A percentile compares a stretch with the other conserved stretches of the same genome.
phyloP scores from a whole-genome alignment of 2,329 filamentous ascomycete species.

The Raffaelea deltoideospora region DNA sequence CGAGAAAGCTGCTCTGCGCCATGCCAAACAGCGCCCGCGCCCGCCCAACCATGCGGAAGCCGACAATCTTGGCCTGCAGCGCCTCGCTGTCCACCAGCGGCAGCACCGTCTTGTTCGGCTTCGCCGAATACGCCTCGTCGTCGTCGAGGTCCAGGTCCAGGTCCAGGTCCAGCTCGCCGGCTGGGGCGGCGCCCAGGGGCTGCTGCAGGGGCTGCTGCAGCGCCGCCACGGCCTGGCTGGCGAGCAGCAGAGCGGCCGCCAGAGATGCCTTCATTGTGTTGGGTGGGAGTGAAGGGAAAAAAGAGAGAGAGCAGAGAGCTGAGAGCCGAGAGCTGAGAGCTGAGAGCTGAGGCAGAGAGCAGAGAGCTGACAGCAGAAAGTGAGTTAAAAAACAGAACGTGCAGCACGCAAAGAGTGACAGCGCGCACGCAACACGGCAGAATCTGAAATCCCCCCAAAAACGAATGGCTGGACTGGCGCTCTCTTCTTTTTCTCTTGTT shows the following conservation, averaged over 20 bases:
- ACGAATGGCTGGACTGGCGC: too few relatives aligned
- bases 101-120: not conserved
- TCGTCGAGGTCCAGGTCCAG: not conserved
- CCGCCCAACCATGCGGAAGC: conserved; percentile 39
- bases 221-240: not conserved
- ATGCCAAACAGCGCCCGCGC: conserved; percentile 48
- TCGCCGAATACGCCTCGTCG: not conserved
- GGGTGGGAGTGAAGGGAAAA: not conserved
- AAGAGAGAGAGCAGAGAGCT: too few relatives aligned
- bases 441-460: too few relatives aligned
- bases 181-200: not conserved
- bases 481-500: too few relatives aligned
- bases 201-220: not conserved
- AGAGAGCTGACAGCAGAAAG: too few relatives aligned
- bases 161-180: not conserved
- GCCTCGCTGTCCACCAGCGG: conserved; percentile 27
- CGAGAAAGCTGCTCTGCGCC: conserved; percentile 39
- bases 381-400: too few relatives aligned
- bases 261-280: not conserved
- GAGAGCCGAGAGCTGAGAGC: too few relatives aligned
- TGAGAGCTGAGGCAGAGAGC: too few relatives aligned
- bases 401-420: too few relatives aligned
- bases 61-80: conserved; percentile 41
- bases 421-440: too few relatives aligned
- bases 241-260: not conserved